Percentiles rank a stretch among this genome's conserved stretches.
phyloP scores from a whole-genome alignment of 257 asterid genomes.

The Plantago major region DNA sequence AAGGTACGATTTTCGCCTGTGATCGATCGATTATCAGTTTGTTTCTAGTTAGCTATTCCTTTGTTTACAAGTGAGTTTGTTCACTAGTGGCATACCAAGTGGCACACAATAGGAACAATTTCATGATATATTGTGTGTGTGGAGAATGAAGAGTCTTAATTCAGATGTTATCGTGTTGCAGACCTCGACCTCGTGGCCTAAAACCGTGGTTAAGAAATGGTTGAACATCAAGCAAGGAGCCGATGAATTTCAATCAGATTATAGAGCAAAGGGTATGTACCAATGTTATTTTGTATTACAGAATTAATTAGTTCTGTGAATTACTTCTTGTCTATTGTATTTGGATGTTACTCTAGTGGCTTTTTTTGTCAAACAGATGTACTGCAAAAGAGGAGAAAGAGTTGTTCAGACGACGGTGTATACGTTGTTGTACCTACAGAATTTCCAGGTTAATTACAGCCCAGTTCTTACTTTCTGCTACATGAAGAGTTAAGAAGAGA shows the following conservation, averaged over 20 bases:
- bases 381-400: conserved; percentile 51
- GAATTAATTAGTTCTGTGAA: not conserved
- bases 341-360: not conserved
- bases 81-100: too few relatives aligned
- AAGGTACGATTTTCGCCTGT: conserved; percentile 34
- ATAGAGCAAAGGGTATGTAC: conserved; percentile 33
- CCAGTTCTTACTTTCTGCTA: not conserved
- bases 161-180: conserved; percentile 21
- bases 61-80: not conserved
- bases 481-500: not conserved
- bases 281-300: not conserved
- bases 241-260: conserved; percentile 65
- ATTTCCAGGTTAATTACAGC: conserved; percentile 45
- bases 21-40: not conserved
- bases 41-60: not conserved
- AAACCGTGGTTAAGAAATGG: conserved; percentile 62
- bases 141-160: not conserved
- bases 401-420: conserved; percentile 63
- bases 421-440: conserved; percentile 84
- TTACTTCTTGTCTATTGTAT: not conserved
- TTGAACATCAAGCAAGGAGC: conserved; percentile 46
- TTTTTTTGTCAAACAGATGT: conserved; percentile 22
- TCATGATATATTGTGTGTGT: not conserved
- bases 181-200: conserved; percentile 76
- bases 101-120: not conserved